Base-by-base conservation (phyloP, 108 stramenopile species). In the Cyclostephanos invisitatus region DNA sequence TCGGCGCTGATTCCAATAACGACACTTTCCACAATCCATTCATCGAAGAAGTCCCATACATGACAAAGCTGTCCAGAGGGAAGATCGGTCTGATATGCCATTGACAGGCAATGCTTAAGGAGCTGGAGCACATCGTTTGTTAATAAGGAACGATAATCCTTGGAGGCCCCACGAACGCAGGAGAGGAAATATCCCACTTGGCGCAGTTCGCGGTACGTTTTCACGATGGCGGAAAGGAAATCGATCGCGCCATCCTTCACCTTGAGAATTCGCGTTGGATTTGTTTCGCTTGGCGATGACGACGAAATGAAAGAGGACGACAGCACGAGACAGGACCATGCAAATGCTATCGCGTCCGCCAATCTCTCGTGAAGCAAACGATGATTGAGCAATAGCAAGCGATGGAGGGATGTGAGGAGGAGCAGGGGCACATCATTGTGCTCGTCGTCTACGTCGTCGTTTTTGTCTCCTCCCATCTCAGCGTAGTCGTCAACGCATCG, bases 151-250 rank as follows among this genome's bases (percentile, higher is more conserved):
- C 40, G 40, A 8, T 3, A 40, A 40, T 11, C 40, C 40, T 40
- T 40, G 10, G 40, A 73, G 7, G 72, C 78, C 10, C 24, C 59
- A n/a, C 72, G 67, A 25, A 61, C 24, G 15, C 67, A 62, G 15
- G 55, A 24, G 48, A 80, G 72, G 54, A 89, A 78, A 59, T 85
- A 68, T 42, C 84, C 79, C 22, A 86, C 46, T 47, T 86, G 86
- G 17, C 88, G 68, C 35, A 89, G 56, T 59, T 84, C 84, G 38
- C 72, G 67, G 44, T 85, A 89, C 1, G 82, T 84, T 64, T 62
- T 73, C 57, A 85, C 68, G 32, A 85, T 48, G 5, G 73, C 81
- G 22, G 40, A 74, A 20, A 86, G 68, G 12, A 86, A 51, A 7
- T 46, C 40, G 11, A 36, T 53, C 9, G 81, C 74, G 17, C 70